These are phyloP conservation scores for Triadica sebifera DNA, from an alignment of 345 rosid genomes.

Conservation along the genomic window DNA sequence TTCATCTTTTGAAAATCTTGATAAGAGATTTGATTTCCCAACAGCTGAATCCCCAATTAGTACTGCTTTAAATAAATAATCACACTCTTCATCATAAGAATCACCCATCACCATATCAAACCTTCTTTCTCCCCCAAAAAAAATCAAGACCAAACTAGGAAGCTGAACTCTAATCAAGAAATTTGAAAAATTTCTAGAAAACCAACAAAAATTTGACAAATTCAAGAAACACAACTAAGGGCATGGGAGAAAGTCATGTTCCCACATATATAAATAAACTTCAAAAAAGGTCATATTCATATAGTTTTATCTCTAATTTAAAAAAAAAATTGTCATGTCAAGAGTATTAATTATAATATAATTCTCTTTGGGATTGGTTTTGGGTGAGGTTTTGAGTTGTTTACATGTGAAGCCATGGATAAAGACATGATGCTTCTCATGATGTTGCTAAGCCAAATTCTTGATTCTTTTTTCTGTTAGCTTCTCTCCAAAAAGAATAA, in stretches of 20 bases:
- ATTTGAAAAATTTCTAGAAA: background rate
- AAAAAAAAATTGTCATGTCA: background rate
- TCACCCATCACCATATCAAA: constrained; percentile 29
- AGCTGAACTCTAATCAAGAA: too few species aligned
- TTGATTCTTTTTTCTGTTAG: background rate
- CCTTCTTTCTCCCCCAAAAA: too few species aligned
- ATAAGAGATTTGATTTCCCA: constrained; percentile 82
- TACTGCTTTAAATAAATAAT: constrained; percentile 82
- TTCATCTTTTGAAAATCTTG: constrained; percentile 68
- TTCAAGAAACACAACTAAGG: background rate
- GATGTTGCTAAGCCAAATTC: constrained; percentile 10
- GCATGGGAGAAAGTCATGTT: constrained; percentile 3
- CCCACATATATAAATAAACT: constrained; percentile 10
- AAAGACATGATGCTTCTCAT: constrained; percentile 22
- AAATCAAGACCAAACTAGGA: too few species aligned
- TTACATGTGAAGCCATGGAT: constrained; percentile 11
- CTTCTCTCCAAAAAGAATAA: background rate
- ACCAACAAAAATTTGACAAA: background rate
- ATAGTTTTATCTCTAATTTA: background rate
- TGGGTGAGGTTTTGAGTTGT: constrained; percentile 20
- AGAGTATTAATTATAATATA: background rate
- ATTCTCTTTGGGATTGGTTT: constrained; percentile 6
- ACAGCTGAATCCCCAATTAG: constrained; percentile 79
- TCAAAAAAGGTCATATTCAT: background rate
- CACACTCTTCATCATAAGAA: constrained; percentile 75